Evolutionary conservation across 179 eudicot species (phyloP).

Genomic region (Vitellaria paradoxa): DNA sequence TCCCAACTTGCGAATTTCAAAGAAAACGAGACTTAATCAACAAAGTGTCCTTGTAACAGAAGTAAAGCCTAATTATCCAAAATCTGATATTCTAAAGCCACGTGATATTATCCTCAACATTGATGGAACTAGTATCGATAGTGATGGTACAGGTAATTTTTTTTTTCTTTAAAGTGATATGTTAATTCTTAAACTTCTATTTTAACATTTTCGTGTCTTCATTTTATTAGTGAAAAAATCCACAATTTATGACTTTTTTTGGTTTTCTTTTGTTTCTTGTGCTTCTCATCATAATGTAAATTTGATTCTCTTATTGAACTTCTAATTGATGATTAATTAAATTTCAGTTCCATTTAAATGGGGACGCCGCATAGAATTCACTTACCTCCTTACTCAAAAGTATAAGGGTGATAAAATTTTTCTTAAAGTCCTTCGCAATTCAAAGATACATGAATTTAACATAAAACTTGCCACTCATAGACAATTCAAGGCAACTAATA

Average conservation of each 20-base stretch:
- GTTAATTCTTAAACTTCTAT: too few species aligned
- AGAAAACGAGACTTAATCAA: neutral
- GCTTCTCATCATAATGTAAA: too few species aligned
- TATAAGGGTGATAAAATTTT: neutral
- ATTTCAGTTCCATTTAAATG: neutral
- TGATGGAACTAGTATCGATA: constrained; percentile 3
- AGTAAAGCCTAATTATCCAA: constrained; percentile 12
- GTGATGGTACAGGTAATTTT: constrained; percentile 12
- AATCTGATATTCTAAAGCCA: constrained; percentile 1
- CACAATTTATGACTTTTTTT: neutral
- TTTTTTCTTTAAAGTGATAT: too few species aligned
- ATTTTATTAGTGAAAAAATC: neutral
- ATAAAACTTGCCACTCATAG: neutral
- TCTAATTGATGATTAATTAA: neutral
- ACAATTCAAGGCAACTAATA: too few species aligned
- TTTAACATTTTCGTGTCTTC: too few species aligned
- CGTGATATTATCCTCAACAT: constrained; percentile 5
- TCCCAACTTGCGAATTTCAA: neutral
- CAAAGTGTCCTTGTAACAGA: neutral
- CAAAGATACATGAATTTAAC: neutral
- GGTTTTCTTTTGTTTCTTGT: too few species aligned
- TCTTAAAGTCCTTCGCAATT: constrained; percentile 4
- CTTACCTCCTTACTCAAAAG: neutral
- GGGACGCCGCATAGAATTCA: neutral
- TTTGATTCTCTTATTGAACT: neutral